These are phyloP conservation scores for Drosera spatulata DNA, from an alignment of 179 eudicot species.

Conservation along the genomic window DNA sequence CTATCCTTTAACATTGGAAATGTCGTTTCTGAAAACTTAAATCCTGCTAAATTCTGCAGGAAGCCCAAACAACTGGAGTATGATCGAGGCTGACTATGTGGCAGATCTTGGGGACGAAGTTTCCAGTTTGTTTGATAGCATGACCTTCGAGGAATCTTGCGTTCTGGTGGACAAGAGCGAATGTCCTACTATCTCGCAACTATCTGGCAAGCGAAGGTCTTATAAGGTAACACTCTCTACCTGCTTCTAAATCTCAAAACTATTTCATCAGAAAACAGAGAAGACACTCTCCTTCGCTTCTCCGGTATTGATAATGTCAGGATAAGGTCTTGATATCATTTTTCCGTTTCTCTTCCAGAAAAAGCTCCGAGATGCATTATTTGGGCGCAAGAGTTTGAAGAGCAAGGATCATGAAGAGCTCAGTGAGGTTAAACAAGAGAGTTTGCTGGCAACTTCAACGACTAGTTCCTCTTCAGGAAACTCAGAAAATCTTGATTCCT, in stretches of 20 bases:
- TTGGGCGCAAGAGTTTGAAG: conserved; percentile 29
- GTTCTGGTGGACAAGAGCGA: conserved; percentile 45
- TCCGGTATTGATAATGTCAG: background rate
- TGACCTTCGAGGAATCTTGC: conserved; percentile 43
- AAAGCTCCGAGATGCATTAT: conserved; percentile 45
- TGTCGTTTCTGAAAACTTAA: no score
- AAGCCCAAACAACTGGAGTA: conserved; percentile 15
- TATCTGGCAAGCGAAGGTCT: conserved; percentile 28
- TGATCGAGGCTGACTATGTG: conserved; percentile 15
- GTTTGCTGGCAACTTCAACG: conserved; percentile 1
- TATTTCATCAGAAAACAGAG: background rate
- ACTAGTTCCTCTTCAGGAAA: conserved; percentile 1
- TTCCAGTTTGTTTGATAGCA: conserved; percentile 9
- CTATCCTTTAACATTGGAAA: no score
- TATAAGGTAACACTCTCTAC: conserved; percentile 47
- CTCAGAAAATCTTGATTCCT: conserved; percentile 14
- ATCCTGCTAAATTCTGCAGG: conserved; percentile 5
- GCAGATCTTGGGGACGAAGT: conserved; percentile 13
- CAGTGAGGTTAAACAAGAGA: conserved; percentile 2
- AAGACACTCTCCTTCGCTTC: background rate
- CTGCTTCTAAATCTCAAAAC: background rate
- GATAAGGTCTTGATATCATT: background rate
- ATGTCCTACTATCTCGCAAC: conserved; percentile 10
- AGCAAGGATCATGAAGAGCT: conserved; percentile 34
- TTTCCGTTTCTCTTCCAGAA: conserved; percentile 26